Evolutionary conservation across 177 flowering plant genomes (phyloP).

Genomic region (Vitis hybrid): DNA sequence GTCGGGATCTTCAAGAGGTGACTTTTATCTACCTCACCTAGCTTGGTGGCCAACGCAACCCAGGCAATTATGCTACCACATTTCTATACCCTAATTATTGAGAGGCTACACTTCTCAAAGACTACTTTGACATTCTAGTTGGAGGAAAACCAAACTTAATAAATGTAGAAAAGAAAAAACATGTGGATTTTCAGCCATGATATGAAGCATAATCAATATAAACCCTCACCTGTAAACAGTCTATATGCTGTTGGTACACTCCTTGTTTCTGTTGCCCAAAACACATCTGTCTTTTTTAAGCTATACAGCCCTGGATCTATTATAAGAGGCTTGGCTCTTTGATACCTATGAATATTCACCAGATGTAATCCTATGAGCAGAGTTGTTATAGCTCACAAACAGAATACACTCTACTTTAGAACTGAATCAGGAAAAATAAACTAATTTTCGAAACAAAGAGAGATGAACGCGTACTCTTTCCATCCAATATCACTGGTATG

Average conservation of each 20-base stretch:
- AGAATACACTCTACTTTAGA: neutral
- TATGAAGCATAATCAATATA: neutral
- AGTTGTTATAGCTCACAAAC: neutral
- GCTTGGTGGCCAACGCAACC: no score
- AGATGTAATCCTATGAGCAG: neutral
- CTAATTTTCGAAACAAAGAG: neutral
- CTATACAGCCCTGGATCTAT: conserved; percentile 87
- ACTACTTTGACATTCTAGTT: neutral
- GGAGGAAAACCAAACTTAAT: neutral
- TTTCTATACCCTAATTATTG: neutral
- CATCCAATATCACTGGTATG: conserved; percentile 92
- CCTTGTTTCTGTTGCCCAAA: conserved; percentile 69
- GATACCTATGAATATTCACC: conserved; percentile 37
- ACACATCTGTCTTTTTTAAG: conserved; percentile 65
- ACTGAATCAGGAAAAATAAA: neutral
- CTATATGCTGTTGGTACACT: conserved; percentile 71
- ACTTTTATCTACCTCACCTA: no score
- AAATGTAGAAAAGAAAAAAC: neutral
- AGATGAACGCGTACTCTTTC: conserved; percentile 61
- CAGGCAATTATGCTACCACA: no score
- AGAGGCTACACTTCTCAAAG: neutral
- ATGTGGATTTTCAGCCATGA: neutral
- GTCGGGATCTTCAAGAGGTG: no score
- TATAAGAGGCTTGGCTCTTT: conserved; percentile 83
- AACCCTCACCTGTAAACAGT: conserved; percentile 73